phyloP scores from a whole-genome alignment of 73 alveolate species.

The Tetrahymena elliotti region DNA sequence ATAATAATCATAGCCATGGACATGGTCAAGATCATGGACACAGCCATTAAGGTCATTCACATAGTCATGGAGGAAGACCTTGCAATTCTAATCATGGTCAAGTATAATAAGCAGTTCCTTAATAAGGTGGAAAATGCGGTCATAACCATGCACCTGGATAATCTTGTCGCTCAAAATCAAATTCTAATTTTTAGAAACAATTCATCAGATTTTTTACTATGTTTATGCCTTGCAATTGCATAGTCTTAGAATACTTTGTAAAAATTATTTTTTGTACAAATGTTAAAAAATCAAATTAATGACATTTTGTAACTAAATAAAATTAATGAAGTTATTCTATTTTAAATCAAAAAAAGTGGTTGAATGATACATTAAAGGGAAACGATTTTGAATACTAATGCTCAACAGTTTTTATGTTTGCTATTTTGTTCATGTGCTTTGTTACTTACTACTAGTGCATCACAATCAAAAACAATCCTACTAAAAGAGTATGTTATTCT shows the following conservation, averaged over 20 bases:
- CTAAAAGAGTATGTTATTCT: background rate
- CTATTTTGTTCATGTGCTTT: slow-evolving; percentile 7
- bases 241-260: slow-evolving; percentile 36
- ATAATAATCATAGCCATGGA: background rate
- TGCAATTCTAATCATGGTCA: background rate
- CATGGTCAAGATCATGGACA: background rate
- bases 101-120: background rate
- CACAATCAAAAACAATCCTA: slow-evolving; percentile 18
- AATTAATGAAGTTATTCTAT: background rate
- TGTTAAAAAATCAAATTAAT: no score
- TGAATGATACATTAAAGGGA: background rate
- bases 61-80: background rate
- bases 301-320: background rate
- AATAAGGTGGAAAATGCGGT: background rate
- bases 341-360: background rate
- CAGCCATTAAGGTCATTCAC: background rate
- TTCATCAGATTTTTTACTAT: slow-evolving; percentile 22
- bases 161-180: background rate
- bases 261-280: background rate
- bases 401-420: background rate
- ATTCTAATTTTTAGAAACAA: background rate
- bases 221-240: slow-evolving; percentile 35
- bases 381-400: slow-evolving; percentile 3
- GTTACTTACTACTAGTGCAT: slow-evolving; percentile 27
- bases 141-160: background rate